These are phyloP conservation scores for Lasiosphaeria ovina DNA, from an alignment of 495 filamentous ascomycete genomes.

Conservation along the genomic window DNA sequence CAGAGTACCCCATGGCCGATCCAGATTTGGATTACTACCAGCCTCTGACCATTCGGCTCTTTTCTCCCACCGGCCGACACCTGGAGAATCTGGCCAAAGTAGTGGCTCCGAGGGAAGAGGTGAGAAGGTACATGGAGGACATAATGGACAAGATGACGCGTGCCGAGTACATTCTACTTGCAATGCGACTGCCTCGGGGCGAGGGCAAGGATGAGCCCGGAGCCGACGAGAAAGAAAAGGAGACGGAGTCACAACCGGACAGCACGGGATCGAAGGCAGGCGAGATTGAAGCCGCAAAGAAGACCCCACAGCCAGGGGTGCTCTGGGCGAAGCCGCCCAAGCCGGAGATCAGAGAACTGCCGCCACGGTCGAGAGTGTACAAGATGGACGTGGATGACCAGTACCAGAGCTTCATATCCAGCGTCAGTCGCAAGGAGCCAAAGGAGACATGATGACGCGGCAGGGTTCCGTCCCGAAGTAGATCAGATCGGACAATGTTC, in stretches of 20 bases:
- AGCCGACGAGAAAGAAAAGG: slow-evolving; percentile 29
- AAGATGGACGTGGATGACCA: slow-evolving; percentile 40
- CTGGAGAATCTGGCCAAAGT: slow-evolving; percentile 73
- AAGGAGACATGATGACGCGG: slow-evolving; percentile 16
- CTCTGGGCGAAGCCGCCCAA: slow-evolving; percentile 41
- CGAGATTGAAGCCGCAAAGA: slow-evolving; percentile 2
- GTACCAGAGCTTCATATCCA: slow-evolving; percentile 47
- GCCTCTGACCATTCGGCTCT: slow-evolving; percentile 78
- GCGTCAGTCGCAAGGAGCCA: slow-evolving; percentile 33
- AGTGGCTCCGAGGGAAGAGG: slow-evolving; percentile 77
- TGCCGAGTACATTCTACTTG: slow-evolving; percentile 65
- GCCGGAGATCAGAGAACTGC: slow-evolving; percentile 25
- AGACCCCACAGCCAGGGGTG: slow-evolving; percentile 29
- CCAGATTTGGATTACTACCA: slow-evolving; percentile 77
- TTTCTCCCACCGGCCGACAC: slow-evolving; percentile 57
- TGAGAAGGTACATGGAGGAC: slow-evolving; percentile 77
- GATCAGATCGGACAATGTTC: neutral
- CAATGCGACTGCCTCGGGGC: slow-evolving; percentile 60
- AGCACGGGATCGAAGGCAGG: neutral
- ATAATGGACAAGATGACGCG: slow-evolving; percentile 73
- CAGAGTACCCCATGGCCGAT: slow-evolving; percentile 51
- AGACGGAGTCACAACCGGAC: slow-evolving; percentile 7
- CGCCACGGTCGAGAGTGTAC: slow-evolving; percentile 30
- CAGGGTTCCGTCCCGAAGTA: no score
- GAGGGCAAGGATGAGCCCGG: slow-evolving; percentile 25